Base-by-base conservation (phyloP, 2,329 filamentous ascomycete species). In the Xylaria sp. region DNA sequence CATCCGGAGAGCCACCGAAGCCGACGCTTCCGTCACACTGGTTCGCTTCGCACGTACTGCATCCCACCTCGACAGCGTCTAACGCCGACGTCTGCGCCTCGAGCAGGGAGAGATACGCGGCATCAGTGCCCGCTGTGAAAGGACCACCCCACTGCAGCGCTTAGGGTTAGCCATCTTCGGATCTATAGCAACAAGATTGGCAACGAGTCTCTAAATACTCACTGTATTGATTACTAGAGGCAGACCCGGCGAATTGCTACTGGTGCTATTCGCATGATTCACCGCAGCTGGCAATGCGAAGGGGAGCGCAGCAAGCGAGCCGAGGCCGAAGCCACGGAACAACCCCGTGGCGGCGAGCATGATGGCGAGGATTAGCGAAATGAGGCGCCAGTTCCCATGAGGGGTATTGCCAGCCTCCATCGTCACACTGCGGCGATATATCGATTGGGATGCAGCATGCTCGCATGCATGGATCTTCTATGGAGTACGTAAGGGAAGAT, bases 11-110 rank as follows among this genome's bases (percentile, higher is more conserved):
- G 8, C 86, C 86, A 63, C 86, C 86, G 72, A 80, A 87, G 61
- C 86, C 86, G 46, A 88, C 86, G 46, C 82, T 86, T 58, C 83
- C 82, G 74, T 88, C 86, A 78, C 86, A 88, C 70, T 84, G 86
- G 59, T 82, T 81, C 66, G 76, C 76, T 74, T 88, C 85, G 77
- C 86, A 88, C 1, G 84, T 81, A 25, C 81, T 74, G 76, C 85
- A 86, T 66, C 86, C 86, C n/a, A 81, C 68, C 72, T 86, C 82
- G 46, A 87, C 83, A 41, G 86, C 86, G 69, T 87, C 85, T 25
- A 88, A 78, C 39, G 84, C 84, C 1, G 83, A 79, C 0, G 76
- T 75, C 41, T 75, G 73, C 5, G 72, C 50, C 61, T 72, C 67
- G 37, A 75, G 63, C 63, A 86, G 79, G 10, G 81, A 73, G 20